Conservation (phyloP, 2,329 filamentous ascomycete species). For the Ophiostoma himal-ulmi region DNA sequence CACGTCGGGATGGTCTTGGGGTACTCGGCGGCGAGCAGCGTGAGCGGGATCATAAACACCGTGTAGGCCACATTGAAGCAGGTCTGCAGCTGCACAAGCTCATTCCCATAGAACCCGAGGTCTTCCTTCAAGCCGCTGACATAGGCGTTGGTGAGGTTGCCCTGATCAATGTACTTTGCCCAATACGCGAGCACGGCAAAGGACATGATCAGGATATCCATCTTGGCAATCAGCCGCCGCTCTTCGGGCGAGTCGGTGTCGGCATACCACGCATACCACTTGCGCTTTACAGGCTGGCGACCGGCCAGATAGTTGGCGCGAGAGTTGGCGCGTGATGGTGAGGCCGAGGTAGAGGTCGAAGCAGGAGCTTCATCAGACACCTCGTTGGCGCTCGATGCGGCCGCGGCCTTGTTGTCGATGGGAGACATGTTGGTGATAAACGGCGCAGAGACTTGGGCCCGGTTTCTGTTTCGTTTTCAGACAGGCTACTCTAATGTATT, state of each 20-base stretch:
- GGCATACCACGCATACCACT: slow-evolving; percentile 39
- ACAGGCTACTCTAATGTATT: no score
- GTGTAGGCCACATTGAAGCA: slow-evolving; percentile 28
- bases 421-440: no score
- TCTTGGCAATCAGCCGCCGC: slow-evolving; percentile 47
- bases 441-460: no score
- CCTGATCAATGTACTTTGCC: slow-evolving; percentile 52
- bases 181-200: slow-evolving; percentile 52
- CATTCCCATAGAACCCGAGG: slow-evolving; percentile 38
- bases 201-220: slow-evolving; percentile 51
- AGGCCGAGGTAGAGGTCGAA: no score
- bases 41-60: slow-evolving; percentile 26
- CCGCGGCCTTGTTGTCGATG: no score
- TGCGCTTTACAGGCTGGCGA: slow-evolving; percentile 16
- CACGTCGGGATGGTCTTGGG: slow-evolving; percentile 25
- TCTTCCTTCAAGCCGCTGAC: slow-evolving; percentile 43
- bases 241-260: slow-evolving; percentile 47
- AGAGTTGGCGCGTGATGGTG: neutral
- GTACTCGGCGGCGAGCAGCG: slow-evolving; percentile 13
- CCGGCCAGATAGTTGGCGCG: slow-evolving; percentile 18
- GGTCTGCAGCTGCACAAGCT: slow-evolving; percentile 38
- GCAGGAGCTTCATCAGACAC: no score
- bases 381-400: no score
- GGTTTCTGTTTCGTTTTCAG: no score
- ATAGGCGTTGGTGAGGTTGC: slow-evolving; percentile 38